These are phyloP conservation scores for Batkoa obscura DNA, from an alignment of 371 early-diverging fungal species.

Conservation along the genomic window DNA sequence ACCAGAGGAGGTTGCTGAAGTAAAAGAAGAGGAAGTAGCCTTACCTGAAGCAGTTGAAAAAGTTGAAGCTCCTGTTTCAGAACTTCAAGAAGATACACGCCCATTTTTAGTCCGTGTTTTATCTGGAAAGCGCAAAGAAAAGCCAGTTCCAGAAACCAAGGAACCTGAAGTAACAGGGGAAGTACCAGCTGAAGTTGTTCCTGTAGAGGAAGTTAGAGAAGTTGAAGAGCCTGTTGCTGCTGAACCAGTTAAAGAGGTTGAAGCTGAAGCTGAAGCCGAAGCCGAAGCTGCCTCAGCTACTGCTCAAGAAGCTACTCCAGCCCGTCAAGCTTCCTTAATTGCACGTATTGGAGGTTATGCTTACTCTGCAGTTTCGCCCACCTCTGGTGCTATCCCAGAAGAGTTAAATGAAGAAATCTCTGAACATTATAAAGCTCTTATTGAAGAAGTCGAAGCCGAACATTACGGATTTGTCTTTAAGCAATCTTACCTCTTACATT, in stretches of 20 bases:
- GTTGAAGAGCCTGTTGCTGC: background rate
- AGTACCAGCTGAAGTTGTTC: conserved; percentile 1
- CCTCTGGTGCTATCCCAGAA: conserved; percentile 2
- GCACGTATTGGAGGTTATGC: background rate
- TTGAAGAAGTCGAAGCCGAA: background rate
- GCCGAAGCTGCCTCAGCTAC: conserved; percentile 3
- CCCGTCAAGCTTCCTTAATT: background rate
- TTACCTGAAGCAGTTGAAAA: background rate
- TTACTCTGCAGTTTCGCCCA: background rate
- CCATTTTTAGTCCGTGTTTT: background rate
- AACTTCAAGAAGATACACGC: background rate
- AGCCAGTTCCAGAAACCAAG: background rate
- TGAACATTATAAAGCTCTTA: background rate
- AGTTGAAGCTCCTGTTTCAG: background rate
- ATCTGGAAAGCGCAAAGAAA: conserved; percentile 1
- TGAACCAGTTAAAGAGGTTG: background rate
- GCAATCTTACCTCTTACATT: background rate
- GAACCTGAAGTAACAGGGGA: conserved; percentile 1
- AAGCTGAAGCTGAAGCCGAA: background rate
- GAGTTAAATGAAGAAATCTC: conserved; percentile 1
- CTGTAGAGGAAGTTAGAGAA: background rate
- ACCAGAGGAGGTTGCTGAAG: conserved; percentile 1
- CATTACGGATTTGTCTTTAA: background rate
- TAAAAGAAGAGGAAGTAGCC: background rate
- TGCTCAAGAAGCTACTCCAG: background rate